Conservation (phyloP, 208 protist genomes). For the Lotmaria passim region DNA sequence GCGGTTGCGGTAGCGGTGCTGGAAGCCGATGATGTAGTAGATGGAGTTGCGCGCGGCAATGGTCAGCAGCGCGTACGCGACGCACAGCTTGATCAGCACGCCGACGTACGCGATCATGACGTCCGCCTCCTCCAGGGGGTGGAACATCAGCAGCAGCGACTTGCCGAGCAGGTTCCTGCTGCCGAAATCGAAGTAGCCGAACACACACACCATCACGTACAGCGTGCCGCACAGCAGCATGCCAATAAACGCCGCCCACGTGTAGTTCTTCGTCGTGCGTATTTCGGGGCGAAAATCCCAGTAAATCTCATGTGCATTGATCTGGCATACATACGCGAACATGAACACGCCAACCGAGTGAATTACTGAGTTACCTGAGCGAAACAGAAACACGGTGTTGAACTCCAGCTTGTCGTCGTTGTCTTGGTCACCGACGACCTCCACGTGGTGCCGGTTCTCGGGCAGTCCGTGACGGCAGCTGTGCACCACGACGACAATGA, state of each 20-base stretch:
- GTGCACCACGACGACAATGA: conserved; percentile 52
- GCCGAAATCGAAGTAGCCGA: conserved; percentile 79
- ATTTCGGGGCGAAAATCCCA: conserved; percentile 50
- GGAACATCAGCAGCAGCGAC: conserved; percentile 61
- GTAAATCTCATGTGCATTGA: conserved; percentile 60
- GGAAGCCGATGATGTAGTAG: conserved; percentile 59
- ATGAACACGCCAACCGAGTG: conserved; percentile 51
- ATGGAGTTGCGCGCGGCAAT: conserved; percentile 56
- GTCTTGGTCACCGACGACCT: conserved; percentile 24
- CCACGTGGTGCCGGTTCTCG: conserved; percentile 30
- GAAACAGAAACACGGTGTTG: conserved; percentile 49
- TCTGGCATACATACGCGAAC: conserved; percentile 71
- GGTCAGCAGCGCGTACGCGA: conserved; percentile 53
- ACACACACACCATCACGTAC: conserved; percentile 58
- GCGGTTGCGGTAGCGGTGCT: conserved; percentile 42
- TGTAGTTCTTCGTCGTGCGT: conserved; percentile 39
- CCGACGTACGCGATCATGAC: conserved; percentile 56
- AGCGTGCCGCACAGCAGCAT: conserved; percentile 60
- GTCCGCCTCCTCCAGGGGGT: conserved; percentile 49
- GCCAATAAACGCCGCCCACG: conserved; percentile 42
- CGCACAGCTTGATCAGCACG: conserved; percentile 65
- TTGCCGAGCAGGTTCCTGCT: conserved; percentile 32
- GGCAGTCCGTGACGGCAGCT: conserved; percentile 36
- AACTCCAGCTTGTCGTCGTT: conserved; percentile 16
- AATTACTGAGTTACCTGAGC: conserved; percentile 48